phyloP scores from a whole-genome alignment of 2,329 filamentous ascomycete genomes.

The Fulvia fulva region DNA sequence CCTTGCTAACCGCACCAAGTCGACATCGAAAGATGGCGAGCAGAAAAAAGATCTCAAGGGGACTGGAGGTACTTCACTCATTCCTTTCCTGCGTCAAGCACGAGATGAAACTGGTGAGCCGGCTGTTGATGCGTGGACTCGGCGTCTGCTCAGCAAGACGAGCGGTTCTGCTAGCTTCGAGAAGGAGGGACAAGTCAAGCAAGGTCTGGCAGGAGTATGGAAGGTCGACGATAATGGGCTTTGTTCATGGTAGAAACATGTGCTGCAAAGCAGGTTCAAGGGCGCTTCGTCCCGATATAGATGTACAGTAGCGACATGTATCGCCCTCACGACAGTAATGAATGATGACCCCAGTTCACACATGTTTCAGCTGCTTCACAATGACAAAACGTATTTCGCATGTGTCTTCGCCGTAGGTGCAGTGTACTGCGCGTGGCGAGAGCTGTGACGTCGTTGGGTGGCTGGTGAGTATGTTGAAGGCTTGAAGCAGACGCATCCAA shows the following conservation, averaged over 20 bases:
- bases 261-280: conserved; percentile 14
- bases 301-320: neutral
- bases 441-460: neutral
- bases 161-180: conserved; percentile 6
- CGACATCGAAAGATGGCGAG: conserved; percentile 30
- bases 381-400: too few relatives aligned
- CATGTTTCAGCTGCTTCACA: too few relatives aligned
- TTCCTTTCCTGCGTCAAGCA: conserved; percentile 94
- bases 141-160: conserved; percentile 54
- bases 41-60: conserved; percentile 68
- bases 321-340: neutral
- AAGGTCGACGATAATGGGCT: conserved; percentile 71
- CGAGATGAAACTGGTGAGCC: conserved; percentile 93
- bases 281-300: neutral
- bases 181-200: conserved; percentile 27
- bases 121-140: conserved; percentile 67
- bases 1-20: conserved; percentile 21
- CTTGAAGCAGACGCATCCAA: neutral
- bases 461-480: neutral
- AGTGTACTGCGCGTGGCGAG: too few relatives aligned
- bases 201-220: conserved; percentile 81
- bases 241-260: conserved; percentile 35
- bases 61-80: conserved; percentile 88
- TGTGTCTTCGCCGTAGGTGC: too few relatives aligned
- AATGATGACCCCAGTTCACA: neutral